Base-by-base conservation (phyloP, 2,329 filamentous ascomycete genomes). In the Cercospora sesami region DNA sequence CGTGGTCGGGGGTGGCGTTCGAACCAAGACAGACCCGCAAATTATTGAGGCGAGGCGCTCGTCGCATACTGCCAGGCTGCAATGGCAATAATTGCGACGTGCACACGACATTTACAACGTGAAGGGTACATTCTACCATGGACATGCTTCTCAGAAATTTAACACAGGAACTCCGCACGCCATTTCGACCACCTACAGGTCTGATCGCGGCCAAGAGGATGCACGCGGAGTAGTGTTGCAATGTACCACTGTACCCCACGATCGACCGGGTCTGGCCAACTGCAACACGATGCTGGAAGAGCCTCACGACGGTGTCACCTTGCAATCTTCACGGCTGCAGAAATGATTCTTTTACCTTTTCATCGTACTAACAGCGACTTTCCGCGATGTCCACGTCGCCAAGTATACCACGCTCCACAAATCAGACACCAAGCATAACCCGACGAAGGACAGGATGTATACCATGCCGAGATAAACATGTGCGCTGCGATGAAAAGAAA, bases 381-480 rank as follows among this genome's bases (percentile, higher is more conserved):
- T 6, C 9, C 55, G 28, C 8, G 16, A 58, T 62, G 60, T 23
- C 39, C 14, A 21, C n/a, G 23, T 62, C 60, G 4, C 39, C 60
- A n/a, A 62, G 51, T 7, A 58, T 28, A 10, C 1, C 55, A 18
- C 55, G 55, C 3, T 21, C 55, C 60, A 31, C 60, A 18, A 62
- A 26, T 9, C 60, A 45, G 28, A 18, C 26, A 16, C 59, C 60
- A 4, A 69, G 64, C 48, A 69, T 69, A 26, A 69, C 67, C 3
- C 55, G 67, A 48, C 67, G 67, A 33, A 61, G 67, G 28, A 69
- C 67, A 28, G 67, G 67, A 4, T 69, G 67, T 28, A 67, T 67
- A 9, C 67, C 67, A 48, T 69, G 67, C 61, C 30, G 67, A 31
- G 64, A 66, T 14, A 67, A 64, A 36, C 67, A 67, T 30, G 67